Percentiles rank a stretch among this genome's conserved stretches.
These are phyloP conservation scores for Tricholoma terreum DNA, from an alignment of 768 basidiomycete species.

Conservation along the genomic window DNA sequence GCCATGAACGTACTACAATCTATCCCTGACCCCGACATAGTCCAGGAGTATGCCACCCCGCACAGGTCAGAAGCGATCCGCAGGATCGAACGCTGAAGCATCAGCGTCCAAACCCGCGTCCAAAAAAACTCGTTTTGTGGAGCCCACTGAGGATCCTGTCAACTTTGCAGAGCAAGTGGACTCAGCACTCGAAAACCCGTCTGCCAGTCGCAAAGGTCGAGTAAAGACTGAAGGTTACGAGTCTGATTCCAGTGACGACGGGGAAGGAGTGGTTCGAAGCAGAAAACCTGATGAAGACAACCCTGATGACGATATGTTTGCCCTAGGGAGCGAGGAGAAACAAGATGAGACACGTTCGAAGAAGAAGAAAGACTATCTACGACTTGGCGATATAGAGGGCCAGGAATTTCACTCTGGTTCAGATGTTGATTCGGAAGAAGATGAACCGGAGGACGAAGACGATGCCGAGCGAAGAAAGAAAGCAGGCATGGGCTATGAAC, in stretches of 20 bases:
- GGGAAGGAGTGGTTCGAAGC: conserved; percentile 88
- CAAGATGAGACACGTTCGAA: conserved; percentile 38
- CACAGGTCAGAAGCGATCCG: conserved; percentile 35
- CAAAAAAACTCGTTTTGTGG: conserved; percentile 79
- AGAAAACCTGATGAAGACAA: conserved; percentile 63
- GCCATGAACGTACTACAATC: no score
- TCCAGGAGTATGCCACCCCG: conserved; percentile 29
- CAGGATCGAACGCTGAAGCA: conserved; percentile 26
- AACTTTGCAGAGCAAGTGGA: conserved; percentile 81
- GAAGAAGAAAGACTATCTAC: conserved; percentile 72
- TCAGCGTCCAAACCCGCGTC: conserved; percentile 32
- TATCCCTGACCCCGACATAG: no score
- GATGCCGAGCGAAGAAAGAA: conserved; percentile 73
- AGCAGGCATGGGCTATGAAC: conserved; percentile 87
- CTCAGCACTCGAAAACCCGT: conserved; percentile 64
- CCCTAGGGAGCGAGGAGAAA: conserved; percentile 55
- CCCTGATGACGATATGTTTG: conserved; percentile 79
- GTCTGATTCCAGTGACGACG: conserved; percentile 92
- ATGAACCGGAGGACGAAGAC: conserved; percentile 71
- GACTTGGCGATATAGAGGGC: conserved; percentile 94
- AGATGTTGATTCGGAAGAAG: conserved; percentile 42
- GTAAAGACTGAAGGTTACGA: conserved; percentile 88
- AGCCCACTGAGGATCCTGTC: conserved; percentile 70
- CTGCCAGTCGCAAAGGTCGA: conserved; percentile 60
- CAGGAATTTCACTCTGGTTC: conserved; percentile 77